Percentiles rank a stretch among this genome's conserved stretches.
Evolutionary conservation across 2,329 filamentous ascomycete species (phyloP).

Genomic region (Neonectria punicea): DNA sequence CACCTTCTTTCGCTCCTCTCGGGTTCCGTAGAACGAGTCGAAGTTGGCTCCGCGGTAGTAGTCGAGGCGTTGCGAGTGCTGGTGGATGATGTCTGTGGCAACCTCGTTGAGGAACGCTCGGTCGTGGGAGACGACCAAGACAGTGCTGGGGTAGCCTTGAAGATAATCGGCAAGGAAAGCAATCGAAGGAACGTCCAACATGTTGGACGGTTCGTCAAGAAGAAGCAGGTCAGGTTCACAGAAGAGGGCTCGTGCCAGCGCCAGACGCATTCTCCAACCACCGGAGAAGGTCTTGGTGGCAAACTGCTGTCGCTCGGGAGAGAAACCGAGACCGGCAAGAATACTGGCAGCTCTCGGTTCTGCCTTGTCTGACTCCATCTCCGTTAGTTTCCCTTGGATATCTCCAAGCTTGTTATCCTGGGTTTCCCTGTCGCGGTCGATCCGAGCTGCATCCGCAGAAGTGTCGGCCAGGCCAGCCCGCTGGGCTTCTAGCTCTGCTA

Average conservation of each 20-base stretch:
- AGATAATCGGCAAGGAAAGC: constrained; percentile 97
- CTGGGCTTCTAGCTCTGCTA: constrained; percentile 81
- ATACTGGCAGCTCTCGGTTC: constrained; percentile 96
- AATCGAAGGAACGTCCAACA: constrained; percentile 99
- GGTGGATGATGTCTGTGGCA: constrained; percentile 98
- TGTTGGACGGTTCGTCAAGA: constrained; percentile 99
- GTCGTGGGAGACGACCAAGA: constrained; percentile 98
- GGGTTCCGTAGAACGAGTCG: constrained; percentile 95
- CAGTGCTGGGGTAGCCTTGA: constrained; percentile 91
- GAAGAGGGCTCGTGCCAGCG: constrained; percentile 93
- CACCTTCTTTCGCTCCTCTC: constrained; percentile 96
- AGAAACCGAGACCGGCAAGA: constrained; percentile 96
- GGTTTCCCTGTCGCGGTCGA: constrained; percentile 89
- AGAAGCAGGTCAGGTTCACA: constrained; percentile 96
- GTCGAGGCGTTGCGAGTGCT: constrained; percentile 95
- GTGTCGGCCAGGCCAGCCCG: constrained; percentile 88
- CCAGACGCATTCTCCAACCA: constrained; percentile 99
- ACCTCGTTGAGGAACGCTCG: constrained; percentile 98
- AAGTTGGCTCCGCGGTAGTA: constrained; percentile 99
- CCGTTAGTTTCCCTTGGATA: constrained; percentile 88
- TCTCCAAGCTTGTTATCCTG: constrained; percentile 92
- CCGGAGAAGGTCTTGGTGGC: constrained; percentile 98
- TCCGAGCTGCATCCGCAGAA: constrained; percentile 83
- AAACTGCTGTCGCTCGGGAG: constrained; percentile 87
- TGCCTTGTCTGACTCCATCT: constrained; percentile 99